Conservation (phyloP, 1,139 yeast species). For the Debaryomyces psychrophilus region DNA sequence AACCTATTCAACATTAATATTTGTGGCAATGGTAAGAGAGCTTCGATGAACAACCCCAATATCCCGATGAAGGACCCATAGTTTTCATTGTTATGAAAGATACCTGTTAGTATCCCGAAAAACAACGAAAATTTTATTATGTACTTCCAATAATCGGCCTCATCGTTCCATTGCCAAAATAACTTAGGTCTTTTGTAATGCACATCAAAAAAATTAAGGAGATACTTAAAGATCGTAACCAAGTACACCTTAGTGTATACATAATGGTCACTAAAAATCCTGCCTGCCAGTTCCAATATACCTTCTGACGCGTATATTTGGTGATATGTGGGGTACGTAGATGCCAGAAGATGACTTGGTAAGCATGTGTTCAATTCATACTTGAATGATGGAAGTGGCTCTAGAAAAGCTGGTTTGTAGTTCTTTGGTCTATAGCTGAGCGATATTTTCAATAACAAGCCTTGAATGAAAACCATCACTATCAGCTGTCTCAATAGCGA, state of each 20-base stretch:
- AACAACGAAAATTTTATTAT: slow-evolving; percentile 48
- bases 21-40: slow-evolving; percentile 87
- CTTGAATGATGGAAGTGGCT: slow-evolving; percentile 34
- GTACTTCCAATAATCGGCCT: slow-evolving; percentile 67
- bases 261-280: slow-evolving; percentile 25
- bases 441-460: slow-evolving; percentile 62
- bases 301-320: slow-evolving; percentile 18
- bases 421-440: slow-evolving; percentile 57
- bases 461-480: slow-evolving; percentile 77
- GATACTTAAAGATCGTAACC: slow-evolving; percentile 25
- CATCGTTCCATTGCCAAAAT: slow-evolving; percentile 87
- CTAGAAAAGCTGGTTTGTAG: slow-evolving; percentile 46
- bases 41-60: slow-evolving; percentile 73
- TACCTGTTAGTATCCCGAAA: slow-evolving; percentile 47
- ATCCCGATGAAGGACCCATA: slow-evolving; percentile 70
- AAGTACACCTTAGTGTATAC: slow-evolving; percentile 21
- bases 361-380: slow-evolving; percentile 30
- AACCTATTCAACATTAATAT: slow-evolving; percentile 70
- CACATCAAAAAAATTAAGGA: slow-evolving; percentile 66
- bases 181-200: slow-evolving; percentile 63
- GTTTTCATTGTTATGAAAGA: slow-evolving; percentile 40
- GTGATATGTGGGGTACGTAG: slow-evolving; percentile 17
- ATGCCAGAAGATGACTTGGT: slow-evolving; percentile 23
- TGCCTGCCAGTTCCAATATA: slow-evolving; percentile 14
- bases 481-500: slow-evolving; percentile 75